Base-by-base conservation (phyloP, 2,329 filamentous ascomycete genomes). In the Colletotrichum sp. region DNA sequence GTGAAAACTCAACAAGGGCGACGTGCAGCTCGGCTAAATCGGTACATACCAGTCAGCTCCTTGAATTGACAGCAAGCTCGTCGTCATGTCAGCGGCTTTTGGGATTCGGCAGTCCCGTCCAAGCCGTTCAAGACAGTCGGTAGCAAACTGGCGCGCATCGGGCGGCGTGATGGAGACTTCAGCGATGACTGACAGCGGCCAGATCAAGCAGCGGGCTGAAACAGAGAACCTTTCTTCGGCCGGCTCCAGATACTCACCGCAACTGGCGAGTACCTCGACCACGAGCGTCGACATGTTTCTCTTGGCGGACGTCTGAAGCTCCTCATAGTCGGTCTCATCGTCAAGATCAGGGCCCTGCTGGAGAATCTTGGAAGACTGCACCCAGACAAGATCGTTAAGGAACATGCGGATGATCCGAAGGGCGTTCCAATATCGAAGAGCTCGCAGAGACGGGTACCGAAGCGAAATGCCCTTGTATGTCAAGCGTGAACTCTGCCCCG, bases 351-450 rank as follows among this genome's bases (percentile, higher is more conserved):
- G 73, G 7, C 66, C 48, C 8, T 72, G 69, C 24, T 74, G 44
- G 7, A 68, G 65, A 5, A 70, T 24, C 8, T 65, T 62, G 3
- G 75, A 52, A 44, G 62, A 62, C 13, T 75, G 68, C 5, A 63
- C 32, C 60, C 59, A 75, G 5, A 80, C 72, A 36, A 79, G 74
- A 10, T 76, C 75, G 36, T 79, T 76, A 12, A 82, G 76, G 13
- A 81, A 80, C n/a, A 80, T 71, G 6, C 80, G 79, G 10, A 81
- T 67, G 65, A 81, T 77, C 8, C 80, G 79, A 10, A 81, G 36
- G 0, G 80, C 78, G 57, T 80, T 82, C 80, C 79, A 81, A n/a
- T 80, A 67, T 34, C 80, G 81, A 12, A 78, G 76, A 13, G 78
- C 63, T n/a, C 76, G 74, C 7, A 75, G 67, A 5, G 32, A 78